phyloP scores from a whole-genome alignment of 2,329 filamentous ascomycete genomes.

The Ceratocystis colombiana region DNA sequence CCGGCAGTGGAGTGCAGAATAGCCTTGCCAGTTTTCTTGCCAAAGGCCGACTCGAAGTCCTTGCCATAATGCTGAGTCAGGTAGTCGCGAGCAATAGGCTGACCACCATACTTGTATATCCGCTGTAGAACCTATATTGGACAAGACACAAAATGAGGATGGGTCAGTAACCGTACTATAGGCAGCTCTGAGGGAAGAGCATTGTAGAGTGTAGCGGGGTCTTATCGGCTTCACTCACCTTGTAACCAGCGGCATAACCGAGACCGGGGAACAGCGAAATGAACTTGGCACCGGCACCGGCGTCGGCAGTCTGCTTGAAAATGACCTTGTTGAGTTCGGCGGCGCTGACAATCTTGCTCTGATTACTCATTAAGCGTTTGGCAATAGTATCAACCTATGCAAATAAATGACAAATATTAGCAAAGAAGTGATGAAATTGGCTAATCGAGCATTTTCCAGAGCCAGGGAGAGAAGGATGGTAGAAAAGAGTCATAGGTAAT shows the following conservation, averaged over 20 bases:
- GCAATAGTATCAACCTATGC: conserved; percentile 87
- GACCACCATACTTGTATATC: conserved; percentile 97
- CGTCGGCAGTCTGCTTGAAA: conserved; percentile 78
- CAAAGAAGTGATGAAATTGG: background rate
- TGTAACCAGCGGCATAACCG: conserved; percentile 95
- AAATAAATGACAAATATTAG: conserved; percentile 6
- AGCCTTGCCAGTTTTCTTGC: conserved; percentile 94
- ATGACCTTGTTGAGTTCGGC: conserved; percentile 77
- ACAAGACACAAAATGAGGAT: background rate
- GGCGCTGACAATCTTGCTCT: conserved; percentile 42
- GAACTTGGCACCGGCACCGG: conserved; percentile 65
- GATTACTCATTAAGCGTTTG: conserved; percentile 98
- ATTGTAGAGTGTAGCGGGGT: too few species aligned
- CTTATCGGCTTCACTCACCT: conserved; percentile 42
- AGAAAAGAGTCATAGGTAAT: background rate
- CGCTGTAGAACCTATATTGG: conserved; percentile 64
- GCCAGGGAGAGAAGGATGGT: background rate
- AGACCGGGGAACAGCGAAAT: conserved; percentile 93
- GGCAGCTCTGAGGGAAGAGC: background rate
- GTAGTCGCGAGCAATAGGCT: conserved; percentile 89
- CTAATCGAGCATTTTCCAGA: background rate
- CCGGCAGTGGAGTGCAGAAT: conserved; percentile 96
- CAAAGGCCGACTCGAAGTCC: conserved; percentile 80
- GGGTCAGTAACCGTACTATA: background rate
- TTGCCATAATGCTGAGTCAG: conserved; percentile 67